Percentiles rank a stretch among this genome's conserved stretches.
These are phyloP conservation scores for Carex parvula DNA, from an alignment of 176 grass and related monocot genomes.

Conservation along the genomic window DNA sequence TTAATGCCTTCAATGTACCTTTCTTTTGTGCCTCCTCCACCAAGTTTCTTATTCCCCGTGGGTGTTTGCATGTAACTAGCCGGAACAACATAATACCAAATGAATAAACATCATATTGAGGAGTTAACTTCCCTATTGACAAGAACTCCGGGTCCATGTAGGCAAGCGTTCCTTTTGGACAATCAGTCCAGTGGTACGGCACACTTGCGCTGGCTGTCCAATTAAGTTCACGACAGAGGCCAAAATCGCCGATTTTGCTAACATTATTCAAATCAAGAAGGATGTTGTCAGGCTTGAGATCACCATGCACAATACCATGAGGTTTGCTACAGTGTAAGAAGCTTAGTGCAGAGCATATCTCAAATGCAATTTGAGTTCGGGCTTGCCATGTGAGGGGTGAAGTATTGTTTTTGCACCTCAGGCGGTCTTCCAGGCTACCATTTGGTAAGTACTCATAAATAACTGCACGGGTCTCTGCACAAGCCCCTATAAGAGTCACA, in stretches of 20 bases:
- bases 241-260: conserved; percentile 45
- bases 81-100: conserved; percentile 46
- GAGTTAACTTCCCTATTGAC: conserved; percentile 34
- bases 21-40: conserved; percentile 29
- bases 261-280: conserved; percentile 41
- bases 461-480: conserved; percentile 30
- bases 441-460: conserved; percentile 45
- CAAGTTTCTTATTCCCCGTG: conserved; percentile 17
- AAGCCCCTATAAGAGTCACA: conserved; percentile 44
- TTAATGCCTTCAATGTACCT: background rate
- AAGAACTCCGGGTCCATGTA: conserved; percentile 59
- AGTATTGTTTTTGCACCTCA: too few relatives aligned
- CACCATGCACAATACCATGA: conserved; percentile 46
- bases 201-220: conserved; percentile 15
- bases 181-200: conserved; percentile 11
- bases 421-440: too few relatives aligned
- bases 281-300: conserved; percentile 49
- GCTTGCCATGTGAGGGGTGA: too few relatives aligned
- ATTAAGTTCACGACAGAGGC: conserved; percentile 39
- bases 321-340: conserved; percentile 47
- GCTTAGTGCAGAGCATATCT: conserved; percentile 49
- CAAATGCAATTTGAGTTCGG: conserved; percentile 28
- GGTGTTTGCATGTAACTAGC: conserved; percentile 34
- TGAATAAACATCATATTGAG: conserved; percentile 47
- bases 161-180: conserved; percentile 33